Conservation (phyloP, 192 early-diverging fungal species). For the Backusella tarrabulga region DNA sequence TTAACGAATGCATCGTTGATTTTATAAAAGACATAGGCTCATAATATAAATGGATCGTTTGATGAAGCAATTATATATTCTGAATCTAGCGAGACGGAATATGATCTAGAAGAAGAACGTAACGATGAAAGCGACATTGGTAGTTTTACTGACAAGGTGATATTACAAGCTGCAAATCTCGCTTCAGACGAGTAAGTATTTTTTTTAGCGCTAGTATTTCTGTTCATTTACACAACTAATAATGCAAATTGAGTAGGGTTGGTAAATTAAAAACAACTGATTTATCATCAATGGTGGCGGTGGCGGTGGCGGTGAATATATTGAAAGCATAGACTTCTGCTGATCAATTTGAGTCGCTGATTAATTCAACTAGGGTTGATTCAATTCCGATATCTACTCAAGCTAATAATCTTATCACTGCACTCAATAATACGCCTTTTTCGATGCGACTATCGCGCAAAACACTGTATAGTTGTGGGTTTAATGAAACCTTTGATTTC, state of each 20-base stretch:
- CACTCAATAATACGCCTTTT: not conserved
- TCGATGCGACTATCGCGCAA: not conserved
- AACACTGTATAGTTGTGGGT: not conserved
- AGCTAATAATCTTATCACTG: not conserved
- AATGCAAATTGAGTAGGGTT: not conserved
- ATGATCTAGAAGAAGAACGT: no score
- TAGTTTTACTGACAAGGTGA: no score
- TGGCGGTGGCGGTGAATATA: not conserved
- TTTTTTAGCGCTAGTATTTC: not conserved
- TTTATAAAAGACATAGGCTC: no score
- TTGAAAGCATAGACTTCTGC: not conserved
- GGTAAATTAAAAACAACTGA: not conserved
- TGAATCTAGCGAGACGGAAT: no score
- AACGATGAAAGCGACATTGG: no score
- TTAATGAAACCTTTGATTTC: not conserved
- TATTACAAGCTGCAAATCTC: not conserved
- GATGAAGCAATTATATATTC: no score
- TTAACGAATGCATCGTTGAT: no score
- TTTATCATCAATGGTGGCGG: not conserved
- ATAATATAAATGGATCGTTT: no score
- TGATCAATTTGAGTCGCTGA: slow-evolving; percentile 3
- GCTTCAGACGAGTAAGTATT: not conserved
- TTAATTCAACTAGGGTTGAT: not conserved
- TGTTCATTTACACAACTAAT: not conserved
- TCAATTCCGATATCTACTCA: not conserved